These are phyloP conservation scores for Metschnikowia vanudenii DNA, from an alignment of 805 yeast species.

Conservation along the genomic window DNA sequence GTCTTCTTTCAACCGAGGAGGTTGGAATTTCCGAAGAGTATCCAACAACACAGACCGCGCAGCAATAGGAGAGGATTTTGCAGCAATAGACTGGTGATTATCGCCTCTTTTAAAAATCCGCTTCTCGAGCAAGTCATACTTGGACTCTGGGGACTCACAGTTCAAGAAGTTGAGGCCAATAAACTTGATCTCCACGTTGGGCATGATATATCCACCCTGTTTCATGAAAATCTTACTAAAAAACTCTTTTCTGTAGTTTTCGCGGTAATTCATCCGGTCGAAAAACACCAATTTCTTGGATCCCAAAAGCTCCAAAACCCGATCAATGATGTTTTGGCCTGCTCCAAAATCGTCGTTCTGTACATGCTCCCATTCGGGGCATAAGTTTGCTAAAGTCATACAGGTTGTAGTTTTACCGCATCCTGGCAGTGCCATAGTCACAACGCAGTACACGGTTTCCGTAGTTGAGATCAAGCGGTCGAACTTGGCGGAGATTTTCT, in stretches of 20 bases:
- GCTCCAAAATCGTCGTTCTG: constrained; percentile 75
- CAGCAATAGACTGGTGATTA: constrained; percentile 81
- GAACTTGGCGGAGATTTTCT: constrained; percentile 20
- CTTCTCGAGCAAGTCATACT: constrained; percentile 53
- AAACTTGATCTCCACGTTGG: constrained; percentile 45
- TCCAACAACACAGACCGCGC: constrained; percentile 22
- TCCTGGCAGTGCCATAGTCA: constrained; percentile 88
- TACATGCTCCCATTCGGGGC: constrained; percentile 65
- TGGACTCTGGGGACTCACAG: constrained; percentile 22
- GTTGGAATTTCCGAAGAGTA: constrained; percentile 9
- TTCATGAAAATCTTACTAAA: constrained; percentile 50
- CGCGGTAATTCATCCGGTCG: constrained; percentile 81
- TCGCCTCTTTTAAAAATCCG: constrained; percentile 75
- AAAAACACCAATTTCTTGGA: constrained; percentile 56
- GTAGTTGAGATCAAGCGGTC: constrained; percentile 22
- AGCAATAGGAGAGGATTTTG: constrained; percentile 44
- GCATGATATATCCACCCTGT: constrained; percentile 29
- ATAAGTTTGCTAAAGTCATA: constrained; percentile 53
- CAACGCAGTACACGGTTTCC: constrained; percentile 50
- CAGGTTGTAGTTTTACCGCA: constrained; percentile 92
- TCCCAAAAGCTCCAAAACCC: constrained; percentile 37
- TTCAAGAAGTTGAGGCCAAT: constrained; percentile 69
- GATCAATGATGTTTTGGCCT: constrained; percentile 48
- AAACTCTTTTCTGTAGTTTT: constrained; percentile 64
- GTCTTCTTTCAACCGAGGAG: constrained; percentile 12